A percentile compares a stretch with the other conserved stretches of the same genome.
phyloP scores from a whole-genome alignment of 805 yeast genomes.

The Kuraishia ogatae region DNA sequence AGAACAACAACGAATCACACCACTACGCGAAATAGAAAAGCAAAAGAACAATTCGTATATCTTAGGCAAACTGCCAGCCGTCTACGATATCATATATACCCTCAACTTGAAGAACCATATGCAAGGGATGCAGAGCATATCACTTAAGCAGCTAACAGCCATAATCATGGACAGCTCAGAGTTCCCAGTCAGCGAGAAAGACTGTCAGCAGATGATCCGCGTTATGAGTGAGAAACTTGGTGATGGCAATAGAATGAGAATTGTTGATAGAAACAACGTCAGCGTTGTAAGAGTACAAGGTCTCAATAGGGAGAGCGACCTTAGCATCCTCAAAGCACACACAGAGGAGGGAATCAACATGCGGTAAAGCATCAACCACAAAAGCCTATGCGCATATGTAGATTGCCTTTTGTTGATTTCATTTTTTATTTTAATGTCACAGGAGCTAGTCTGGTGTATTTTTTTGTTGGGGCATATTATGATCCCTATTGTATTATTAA shows the following conservation, averaged over 20 bases:
- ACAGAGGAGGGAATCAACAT: not conserved
- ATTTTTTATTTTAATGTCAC: no score
- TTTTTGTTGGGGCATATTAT: no score
- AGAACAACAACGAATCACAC: not conserved
- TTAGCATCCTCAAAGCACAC: not conserved
- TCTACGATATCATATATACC: slow-evolving; percentile 3
- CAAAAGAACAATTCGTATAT: not conserved
- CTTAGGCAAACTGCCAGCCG: not conserved
- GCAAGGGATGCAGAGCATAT: not conserved
- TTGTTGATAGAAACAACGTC: not conserved
- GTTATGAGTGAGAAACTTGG: not conserved
- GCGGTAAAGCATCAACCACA: not conserved
- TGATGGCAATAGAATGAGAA: not conserved
- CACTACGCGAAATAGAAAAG: not conserved
- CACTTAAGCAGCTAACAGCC: not conserved
- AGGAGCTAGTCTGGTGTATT: no score
- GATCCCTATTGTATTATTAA: no score
- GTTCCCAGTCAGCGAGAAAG: not conserved
- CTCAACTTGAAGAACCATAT: not conserved
- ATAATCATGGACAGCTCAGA: slow-evolving; percentile 1
- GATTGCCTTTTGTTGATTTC: no score
- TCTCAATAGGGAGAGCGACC: not conserved
- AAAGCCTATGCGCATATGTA: no score
- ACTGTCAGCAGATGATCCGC: not conserved
- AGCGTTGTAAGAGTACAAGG: not conserved